These are phyloP conservation scores for Mucor indicus DNA, from an alignment of 371 early-diverging fungal species.

Conservation along the genomic window DNA sequence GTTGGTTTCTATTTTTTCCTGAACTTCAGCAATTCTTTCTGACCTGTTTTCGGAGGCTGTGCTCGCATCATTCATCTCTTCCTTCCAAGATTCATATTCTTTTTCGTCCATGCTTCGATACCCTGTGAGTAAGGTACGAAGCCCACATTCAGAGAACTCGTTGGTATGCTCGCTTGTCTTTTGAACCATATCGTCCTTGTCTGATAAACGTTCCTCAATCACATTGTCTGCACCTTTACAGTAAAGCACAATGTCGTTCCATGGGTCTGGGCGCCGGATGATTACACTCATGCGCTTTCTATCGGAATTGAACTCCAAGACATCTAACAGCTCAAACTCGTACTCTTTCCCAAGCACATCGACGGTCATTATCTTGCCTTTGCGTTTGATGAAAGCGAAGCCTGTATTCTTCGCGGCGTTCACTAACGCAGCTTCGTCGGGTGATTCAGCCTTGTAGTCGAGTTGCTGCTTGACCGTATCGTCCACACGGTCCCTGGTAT, in stretches of 20 bases:
- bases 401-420: constrained; percentile 85
- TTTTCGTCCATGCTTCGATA: constrained; percentile 65
- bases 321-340: constrained; percentile 70
- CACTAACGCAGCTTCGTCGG: constrained; percentile 88
- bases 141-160: constrained; percentile 74
- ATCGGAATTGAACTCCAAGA: constrained; percentile 89
- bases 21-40: constrained; percentile 64
- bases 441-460: constrained; percentile 70
- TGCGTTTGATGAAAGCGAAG: constrained; percentile 68
- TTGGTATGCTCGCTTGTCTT: constrained; percentile 68
- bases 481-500: constrained; percentile 27
- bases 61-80: constrained; percentile 67
- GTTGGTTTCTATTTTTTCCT: constrained; percentile 78
- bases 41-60: constrained; percentile 75
- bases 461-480: constrained; percentile 29
- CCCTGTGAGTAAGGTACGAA: constrained; percentile 89
- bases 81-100: constrained; percentile 69
- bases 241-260: constrained; percentile 79
- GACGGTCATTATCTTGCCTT: constrained; percentile 40
- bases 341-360: constrained; percentile 67
- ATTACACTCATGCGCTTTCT: constrained; percentile 96
- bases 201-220: constrained; percentile 78
- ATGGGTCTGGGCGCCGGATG: constrained; percentile 70
- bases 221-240: constrained; percentile 98
- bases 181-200: constrained; percentile 28